Evolutionary conservation across 805 yeast genomes (phyloP).

Genomic region (Kluyveromyces siamensis): DNA sequence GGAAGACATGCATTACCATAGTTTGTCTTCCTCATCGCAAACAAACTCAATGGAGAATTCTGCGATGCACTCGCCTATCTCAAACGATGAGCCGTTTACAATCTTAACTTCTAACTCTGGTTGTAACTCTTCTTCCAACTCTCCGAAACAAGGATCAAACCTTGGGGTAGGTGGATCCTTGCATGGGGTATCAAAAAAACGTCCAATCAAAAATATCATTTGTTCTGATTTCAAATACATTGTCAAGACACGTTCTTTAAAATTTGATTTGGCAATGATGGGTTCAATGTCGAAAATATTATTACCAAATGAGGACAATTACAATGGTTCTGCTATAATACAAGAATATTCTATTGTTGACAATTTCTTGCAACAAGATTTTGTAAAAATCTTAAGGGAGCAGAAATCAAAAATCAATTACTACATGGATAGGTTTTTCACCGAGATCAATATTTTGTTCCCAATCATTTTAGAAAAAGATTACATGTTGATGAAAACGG

Average conservation of each 20-base stretch:
- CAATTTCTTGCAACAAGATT: slow-evolving; percentile 5
- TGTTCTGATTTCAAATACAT: slow-evolving; percentile 1
- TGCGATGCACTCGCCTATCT: slow-evolving; percentile 1
- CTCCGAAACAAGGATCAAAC: not conserved
- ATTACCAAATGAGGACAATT: slow-evolving; percentile 5
- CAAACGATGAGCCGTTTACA: not conserved
- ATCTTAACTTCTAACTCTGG: not conserved
- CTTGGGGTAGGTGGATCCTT: not conserved
- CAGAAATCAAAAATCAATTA: not conserved
- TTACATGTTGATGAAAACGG: slow-evolving; percentile 2
- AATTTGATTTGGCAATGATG: slow-evolving; percentile 1
- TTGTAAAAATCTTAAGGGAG: slow-evolving; percentile 3
- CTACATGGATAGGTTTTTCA: slow-evolving; percentile 3
- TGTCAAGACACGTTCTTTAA: slow-evolving; percentile 1
- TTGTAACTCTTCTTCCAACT: not conserved
- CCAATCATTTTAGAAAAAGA: slow-evolving; percentile 4
- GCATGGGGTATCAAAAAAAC: not conserved
- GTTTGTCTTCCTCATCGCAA: not conserved
- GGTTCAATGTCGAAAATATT: not conserved
- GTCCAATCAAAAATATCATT: not conserved
- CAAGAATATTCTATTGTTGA: slow-evolving; percentile 5
- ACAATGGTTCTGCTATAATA: slow-evolving; percentile 4
- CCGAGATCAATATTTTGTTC: slow-evolving; percentile 3
- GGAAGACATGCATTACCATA: slow-evolving; percentile 1
- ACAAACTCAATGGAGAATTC: not conserved